These are phyloP conservation scores for Cyclotella atomus DNA, from an alignment of 108 stramenopile species.

Conservation along the genomic window DNA sequence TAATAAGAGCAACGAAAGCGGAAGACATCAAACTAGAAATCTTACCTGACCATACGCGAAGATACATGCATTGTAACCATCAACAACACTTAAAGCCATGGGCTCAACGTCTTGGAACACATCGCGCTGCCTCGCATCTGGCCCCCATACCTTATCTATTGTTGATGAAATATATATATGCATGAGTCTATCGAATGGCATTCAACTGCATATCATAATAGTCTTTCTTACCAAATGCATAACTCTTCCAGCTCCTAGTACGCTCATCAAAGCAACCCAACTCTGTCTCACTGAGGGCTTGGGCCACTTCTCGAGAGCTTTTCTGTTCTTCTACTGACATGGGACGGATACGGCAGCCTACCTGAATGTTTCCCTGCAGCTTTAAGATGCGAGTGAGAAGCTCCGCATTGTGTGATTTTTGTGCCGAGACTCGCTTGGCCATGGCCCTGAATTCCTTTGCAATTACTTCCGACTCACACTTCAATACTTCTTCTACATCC, in stretches of 20 bases:
- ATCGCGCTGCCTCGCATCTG: conserved; percentile 81
- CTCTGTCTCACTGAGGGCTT: conserved; percentile 88
- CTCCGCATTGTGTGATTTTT: conserved; percentile 89
- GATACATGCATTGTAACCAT: conserved; percentile 99
- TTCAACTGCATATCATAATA: too few relatives aligned
- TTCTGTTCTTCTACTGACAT: conserved; percentile 76
- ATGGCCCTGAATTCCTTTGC: conserved; percentile 64
- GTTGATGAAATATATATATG: too few relatives aligned
- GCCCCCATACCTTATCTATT: conserved; percentile 98
- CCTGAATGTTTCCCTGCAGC: conserved; percentile 92
- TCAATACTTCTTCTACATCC: conserved; percentile 72
- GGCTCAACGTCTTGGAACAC: conserved; percentile 96
- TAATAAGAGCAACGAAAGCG: background rate
- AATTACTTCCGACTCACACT: conserved; percentile 62
- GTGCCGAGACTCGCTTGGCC: conserved; percentile 72
- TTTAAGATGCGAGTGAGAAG: conserved; percentile 85
- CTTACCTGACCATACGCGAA: conserved; percentile 97
- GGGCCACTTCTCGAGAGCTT: conserved; percentile 75
- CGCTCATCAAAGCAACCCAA: conserved; percentile 85
- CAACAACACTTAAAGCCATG: conserved; percentile 91
- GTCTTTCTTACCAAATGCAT: too few relatives aligned
- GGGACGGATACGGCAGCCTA: conserved; percentile 90
- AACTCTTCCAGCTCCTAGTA: conserved; percentile 87
- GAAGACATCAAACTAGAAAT: background rate
- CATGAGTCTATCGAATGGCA: too few relatives aligned